Evolutionary conservation across 192 early-diverging fungal species (phyloP), one percentile per base, ranked within the genome.

Genomic region (Mortierella claussenii): DNA sequence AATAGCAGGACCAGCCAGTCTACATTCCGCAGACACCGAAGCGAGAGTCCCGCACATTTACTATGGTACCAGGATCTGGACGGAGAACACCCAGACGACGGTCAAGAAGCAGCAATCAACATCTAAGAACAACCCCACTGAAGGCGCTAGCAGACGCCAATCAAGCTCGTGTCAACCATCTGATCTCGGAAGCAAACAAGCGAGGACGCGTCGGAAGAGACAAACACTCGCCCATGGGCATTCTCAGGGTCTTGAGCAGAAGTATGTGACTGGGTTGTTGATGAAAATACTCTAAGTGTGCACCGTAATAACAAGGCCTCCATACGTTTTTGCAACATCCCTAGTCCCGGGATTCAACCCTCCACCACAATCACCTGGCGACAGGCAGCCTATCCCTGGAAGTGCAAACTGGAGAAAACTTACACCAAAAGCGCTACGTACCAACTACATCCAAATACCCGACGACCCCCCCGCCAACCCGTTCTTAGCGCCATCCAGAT

Each of bases 301-400:
- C n/a, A n/a, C n/a, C n/a, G n/a, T n/a, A n/a, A n/a, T n/a, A n/a
- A n/a, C n/a, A n/a, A n/a, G n/a, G n/a, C n/a, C n/a, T n/a, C n/a
- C n/a, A n/a, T n/a, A n/a, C n/a, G n/a, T n/a, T n/a, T n/a, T n/a
- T 24, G 12, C 9, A 9, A 1, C 23, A 40, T 15, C 26, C 23
- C 2, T 62, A 76, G 73, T 76, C 28, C 53, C 57, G 21, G 73
- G 73, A 42, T 76, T 76, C 47, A 76, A 76, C 53, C 73, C 56
- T 27, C 44, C 59, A 3, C 45, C 58, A 27, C 34, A 67, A 34
- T 64, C 73, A 34, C 44, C 53, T n/a, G 53, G 64, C 3, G 73
- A 76, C 8, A 57, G 73, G 48, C 44, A 53, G 20, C 64, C 56
- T 0, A 47, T 76, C 26, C 64, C 73, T 55, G 73, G 73, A 59